Conservation (phyloP, 1,284 basidiomycete species). For the Cryptococcus sp. region DNA sequence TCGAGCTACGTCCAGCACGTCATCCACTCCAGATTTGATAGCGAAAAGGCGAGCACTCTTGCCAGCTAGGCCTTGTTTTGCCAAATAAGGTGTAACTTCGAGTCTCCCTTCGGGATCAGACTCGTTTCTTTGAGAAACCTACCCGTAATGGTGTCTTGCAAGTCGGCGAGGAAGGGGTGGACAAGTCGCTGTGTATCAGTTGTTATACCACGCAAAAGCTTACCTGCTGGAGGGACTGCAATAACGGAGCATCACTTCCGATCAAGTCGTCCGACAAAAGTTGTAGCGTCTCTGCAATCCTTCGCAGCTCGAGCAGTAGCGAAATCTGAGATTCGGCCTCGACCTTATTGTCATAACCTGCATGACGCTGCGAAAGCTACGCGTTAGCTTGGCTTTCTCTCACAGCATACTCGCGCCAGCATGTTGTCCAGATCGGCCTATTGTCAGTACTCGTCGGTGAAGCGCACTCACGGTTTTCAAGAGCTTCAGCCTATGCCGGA, state of each 20-base stretch:
- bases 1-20: constrained; percentile 4
- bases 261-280: background rate
- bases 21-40: background rate
- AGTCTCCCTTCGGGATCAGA: background rate
- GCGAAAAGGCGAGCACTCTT: constrained; percentile 1
- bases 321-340: constrained; percentile 20
- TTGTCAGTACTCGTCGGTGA: background rate
- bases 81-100: background rate
- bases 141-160: too few relatives aligned
- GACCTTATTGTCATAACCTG: constrained; percentile 1
- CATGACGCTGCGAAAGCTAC: background rate
- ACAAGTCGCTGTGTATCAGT: too few relatives aligned
- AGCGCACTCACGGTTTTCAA: background rate
- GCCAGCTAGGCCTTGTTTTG: background rate
- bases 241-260: background rate
- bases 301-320: constrained; percentile 24
- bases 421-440: constrained; percentile 82
- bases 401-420: constrained; percentile 58
- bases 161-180: too few relatives aligned
- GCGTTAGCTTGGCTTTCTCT: background rate
- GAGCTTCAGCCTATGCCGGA: background rate
- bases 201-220: too few relatives aligned
- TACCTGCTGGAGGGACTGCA: constrained; percentile 2
- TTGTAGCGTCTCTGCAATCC: constrained; percentile 5
- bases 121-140: too few relatives aligned